phyloP scores from a whole-genome alignment of 1,139 yeast genomes.

The Hemisphaericaspora xylanilytica region DNA sequence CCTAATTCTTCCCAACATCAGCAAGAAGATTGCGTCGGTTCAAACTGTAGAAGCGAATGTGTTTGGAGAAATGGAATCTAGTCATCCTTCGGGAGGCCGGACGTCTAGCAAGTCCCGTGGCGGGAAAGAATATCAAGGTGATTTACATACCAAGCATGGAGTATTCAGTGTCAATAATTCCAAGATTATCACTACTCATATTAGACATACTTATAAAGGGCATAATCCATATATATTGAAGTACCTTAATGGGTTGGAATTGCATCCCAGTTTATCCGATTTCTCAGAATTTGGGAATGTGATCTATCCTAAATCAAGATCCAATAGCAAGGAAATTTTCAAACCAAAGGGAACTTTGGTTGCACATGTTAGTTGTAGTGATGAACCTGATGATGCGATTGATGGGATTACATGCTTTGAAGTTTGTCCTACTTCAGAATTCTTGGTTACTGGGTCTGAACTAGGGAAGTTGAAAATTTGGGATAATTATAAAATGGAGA shows the following conservation, averaged over 20 bases:
- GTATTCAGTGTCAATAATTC: slow-evolving; percentile 36
- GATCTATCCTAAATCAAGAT: slow-evolving; percentile 6
- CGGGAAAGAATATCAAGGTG: background rate
- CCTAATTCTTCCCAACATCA: slow-evolving; percentile 32
- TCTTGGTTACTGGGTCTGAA: slow-evolving; percentile 76
- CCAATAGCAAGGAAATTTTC: slow-evolving; percentile 1
- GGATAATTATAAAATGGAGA: slow-evolving; percentile 69
- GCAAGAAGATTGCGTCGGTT: slow-evolving; percentile 47
- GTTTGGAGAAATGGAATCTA: slow-evolving; percentile 55
- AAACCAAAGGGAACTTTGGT: slow-evolving; percentile 52
- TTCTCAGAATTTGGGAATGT: slow-evolving; percentile 66
- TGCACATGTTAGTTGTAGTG: slow-evolving; percentile 42
- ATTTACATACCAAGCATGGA: slow-evolving; percentile 20
- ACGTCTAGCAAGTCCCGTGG: background rate
- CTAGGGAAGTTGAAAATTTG: slow-evolving; percentile 72
- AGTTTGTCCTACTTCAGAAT: slow-evolving; percentile 60
- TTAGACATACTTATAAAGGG: slow-evolving; percentile 64
- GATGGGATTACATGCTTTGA: slow-evolving; percentile 54
- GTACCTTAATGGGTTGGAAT: slow-evolving; percentile 51
- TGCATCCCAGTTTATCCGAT: slow-evolving; percentile 57
- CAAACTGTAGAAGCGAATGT: slow-evolving; percentile 59
- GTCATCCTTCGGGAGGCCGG: slow-evolving; percentile 16
- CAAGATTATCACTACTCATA: slow-evolving; percentile 36
- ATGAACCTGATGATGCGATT: slow-evolving; percentile 18
- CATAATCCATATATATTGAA: slow-evolving; percentile 59